phyloP scores from a whole-genome alignment of 2,329 filamentous ascomycete species.

The Aspergillus viridinutans region DNA sequence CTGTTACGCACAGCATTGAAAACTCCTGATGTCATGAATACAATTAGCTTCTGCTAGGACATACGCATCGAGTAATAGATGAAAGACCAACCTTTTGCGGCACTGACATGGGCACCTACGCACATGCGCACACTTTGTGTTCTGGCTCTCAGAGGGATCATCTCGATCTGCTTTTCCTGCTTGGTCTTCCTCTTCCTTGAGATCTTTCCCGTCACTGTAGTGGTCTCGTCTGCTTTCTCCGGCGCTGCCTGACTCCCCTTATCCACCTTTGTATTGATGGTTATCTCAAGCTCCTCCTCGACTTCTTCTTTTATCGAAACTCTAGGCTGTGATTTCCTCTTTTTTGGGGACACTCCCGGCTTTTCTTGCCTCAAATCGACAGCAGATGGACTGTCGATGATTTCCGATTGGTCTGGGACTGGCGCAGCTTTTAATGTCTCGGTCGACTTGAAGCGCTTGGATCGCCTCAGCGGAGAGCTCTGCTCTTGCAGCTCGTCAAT shows the following conservation, averaged over 20 bases:
- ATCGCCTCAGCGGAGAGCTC: constrained; percentile 24
- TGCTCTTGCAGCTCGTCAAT: constrained; percentile 20
- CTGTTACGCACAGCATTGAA: constrained; percentile 82
- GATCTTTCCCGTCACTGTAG: constrained; percentile 46
- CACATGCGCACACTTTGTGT: constrained; percentile 72
- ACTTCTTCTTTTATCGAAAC: constrained; percentile 13
- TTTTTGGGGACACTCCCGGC: neutral
- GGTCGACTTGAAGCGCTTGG: constrained; percentile 26
- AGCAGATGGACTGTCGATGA: neutral
- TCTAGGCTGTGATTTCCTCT: constrained; percentile 13
- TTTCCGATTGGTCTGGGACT: neutral
- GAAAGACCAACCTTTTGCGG: constrained; percentile 66
- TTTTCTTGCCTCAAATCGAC: neutral
- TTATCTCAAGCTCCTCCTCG: constrained; percentile 10
- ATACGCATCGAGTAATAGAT: neutral
- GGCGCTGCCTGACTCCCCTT: constrained; percentile 14
- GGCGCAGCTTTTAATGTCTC: neutral
- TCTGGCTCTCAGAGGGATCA: constrained; percentile 62
- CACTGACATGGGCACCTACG: constrained; percentile 88
- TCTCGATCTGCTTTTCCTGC: constrained; percentile 51
- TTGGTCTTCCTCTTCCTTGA: constrained; percentile 51
- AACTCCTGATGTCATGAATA: constrained; percentile 56
- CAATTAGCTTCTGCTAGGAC: constrained; percentile 9
- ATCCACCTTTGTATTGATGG: neutral
- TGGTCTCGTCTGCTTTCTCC: constrained; percentile 14